These are phyloP conservation scores for Populus tomentosa DNA, from an alignment of 441 rosid species.

Conservation along the genomic window DNA sequence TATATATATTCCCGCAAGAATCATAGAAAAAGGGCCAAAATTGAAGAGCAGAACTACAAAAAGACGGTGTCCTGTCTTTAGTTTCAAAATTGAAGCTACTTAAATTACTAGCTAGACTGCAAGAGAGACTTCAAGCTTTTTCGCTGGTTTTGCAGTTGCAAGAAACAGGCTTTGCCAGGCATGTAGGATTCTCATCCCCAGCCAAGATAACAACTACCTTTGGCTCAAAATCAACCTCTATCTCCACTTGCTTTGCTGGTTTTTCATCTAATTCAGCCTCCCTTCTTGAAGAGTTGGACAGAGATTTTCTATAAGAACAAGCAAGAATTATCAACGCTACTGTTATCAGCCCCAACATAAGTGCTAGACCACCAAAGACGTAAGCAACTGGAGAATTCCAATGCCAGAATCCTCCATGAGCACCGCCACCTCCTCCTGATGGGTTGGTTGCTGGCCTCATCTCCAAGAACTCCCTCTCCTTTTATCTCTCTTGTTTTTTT, in stretches of 20 bases:
- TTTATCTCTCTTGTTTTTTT: too few relatives aligned
- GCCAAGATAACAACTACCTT: conserved; percentile 79
- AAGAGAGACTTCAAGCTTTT: background rate
- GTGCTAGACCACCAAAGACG: conserved; percentile 48
- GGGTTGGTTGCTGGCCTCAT: background rate
- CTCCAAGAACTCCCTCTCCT: background rate
- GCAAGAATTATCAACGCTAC: conserved; percentile 50
- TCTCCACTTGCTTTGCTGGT: conserved; percentile 14
- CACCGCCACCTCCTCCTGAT: conserved; percentile 5
- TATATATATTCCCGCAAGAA: background rate
- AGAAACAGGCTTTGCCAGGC: conserved; percentile 36
- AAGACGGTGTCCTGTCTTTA: background rate
- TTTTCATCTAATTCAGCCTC: conserved; percentile 16
- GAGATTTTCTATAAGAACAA: conserved; percentile 36
- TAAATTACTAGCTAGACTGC: background rate
- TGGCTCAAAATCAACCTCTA: conserved; percentile 46
- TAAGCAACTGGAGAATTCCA: conserved; percentile 53
- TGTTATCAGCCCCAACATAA: conserved; percentile 47
- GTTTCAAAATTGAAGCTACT: background rate
- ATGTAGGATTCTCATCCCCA: conserved; percentile 61
- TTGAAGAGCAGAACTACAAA: background rate
- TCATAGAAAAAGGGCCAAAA: background rate
- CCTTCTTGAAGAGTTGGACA: background rate
- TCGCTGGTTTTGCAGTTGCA: background rate
- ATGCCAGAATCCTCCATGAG: conserved; percentile 26